These are phyloP conservation scores for Lizonia empirigonia DNA, from an alignment of 2,329 filamentous ascomycete species.

Conservation along the genomic window DNA sequence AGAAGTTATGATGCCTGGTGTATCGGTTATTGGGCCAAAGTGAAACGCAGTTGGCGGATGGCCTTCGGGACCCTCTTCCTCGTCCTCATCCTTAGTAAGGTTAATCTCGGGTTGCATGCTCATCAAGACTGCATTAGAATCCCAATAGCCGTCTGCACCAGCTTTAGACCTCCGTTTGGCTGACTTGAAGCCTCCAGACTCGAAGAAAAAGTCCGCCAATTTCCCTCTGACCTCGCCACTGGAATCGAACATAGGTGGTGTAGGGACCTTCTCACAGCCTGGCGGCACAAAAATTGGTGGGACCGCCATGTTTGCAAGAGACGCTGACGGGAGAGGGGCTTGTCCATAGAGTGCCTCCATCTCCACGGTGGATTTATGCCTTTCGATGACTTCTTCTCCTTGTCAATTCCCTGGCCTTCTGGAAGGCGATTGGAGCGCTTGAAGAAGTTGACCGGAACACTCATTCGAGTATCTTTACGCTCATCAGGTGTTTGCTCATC, in stretches of 20 bases:
- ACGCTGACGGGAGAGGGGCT: conserved; percentile 1
- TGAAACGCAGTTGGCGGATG: conserved; percentile 7
- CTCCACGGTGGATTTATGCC: conserved; percentile 4
- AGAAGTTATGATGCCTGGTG: not conserved
- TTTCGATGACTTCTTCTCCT: conserved; percentile 3
- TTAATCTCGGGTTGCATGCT: conserved; percentile 27
- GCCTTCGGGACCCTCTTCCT: conserved; percentile 34
- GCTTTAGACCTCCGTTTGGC: conserved; percentile 15
- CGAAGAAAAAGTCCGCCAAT: conserved; percentile 44
- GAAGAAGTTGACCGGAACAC: conserved; percentile 26
- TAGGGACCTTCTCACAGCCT: conserved; percentile 32
- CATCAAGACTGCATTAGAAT: conserved; percentile 47
- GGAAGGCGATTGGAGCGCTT: conserved; percentile 26
- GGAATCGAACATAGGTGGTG: conserved; percentile 33
- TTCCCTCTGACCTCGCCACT: conserved; percentile 36
- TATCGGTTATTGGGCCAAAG: conserved; percentile 8
- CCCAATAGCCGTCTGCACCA: conserved; percentile 37
- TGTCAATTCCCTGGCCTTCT: conserved; percentile 2
- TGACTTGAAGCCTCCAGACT: conserved; percentile 20
- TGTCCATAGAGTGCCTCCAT: conserved; percentile 4
- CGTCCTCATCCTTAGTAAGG: conserved; percentile 14
- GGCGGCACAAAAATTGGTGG: conserved; percentile 38
- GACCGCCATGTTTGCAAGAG: conserved; percentile 23
- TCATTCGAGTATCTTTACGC: not conserved
- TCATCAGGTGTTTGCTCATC: conserved; percentile 8